Base-by-base conservation (phyloP, 1,139 yeast species). In the Kodamaea fungicola region DNA sequence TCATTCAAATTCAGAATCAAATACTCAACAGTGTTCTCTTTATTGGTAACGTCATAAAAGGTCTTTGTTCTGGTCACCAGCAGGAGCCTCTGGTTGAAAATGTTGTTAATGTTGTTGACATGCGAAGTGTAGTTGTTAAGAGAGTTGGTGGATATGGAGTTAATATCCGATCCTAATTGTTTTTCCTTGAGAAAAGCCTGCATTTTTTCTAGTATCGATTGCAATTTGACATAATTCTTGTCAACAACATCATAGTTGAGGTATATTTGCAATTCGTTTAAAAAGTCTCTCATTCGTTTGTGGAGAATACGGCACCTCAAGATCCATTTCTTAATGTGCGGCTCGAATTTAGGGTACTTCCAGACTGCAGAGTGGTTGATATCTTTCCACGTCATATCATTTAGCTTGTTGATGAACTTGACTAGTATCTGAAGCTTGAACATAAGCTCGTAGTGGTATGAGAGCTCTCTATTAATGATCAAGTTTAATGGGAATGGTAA, bases 401-500 rank as follows among this genome's bases (percentile, higher is more conserved):
- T 68, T 16, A 74, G 64, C 42, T 76, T 74, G 49, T 78, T 80
- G 8, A 85, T 68, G 50, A 78, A 80, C 43, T 80, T 80, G 16
- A 88, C 56, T 28, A 81, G 71, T 22, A 83, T 61, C 31, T 86
- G 67, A 46, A 86, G 81, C 46, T 96, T 78, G 51, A 86, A 88
- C 40, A 89, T 63, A 24, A 88, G 66, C 56, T 90, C 96, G 52
- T 84, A 89, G 43, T 94, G 89, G 34, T 81, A 74, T 25, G 88
- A 69, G 23, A 83, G 78, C 31, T 87, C 83, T 42, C 82, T 76
- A 21, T 85, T 79, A 3, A 89, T 62, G 1, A 92, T 69, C 28
- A 90, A 67, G 46, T 89, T 88, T 33, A 89, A 61, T 0, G 99
- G 99, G 54, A 88, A 94, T 6, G 97, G 96, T 13, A 90, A 66